phyloP scores from a whole-genome alignment of 2,329 filamentous ascomycete species.

The Fusarium chuoi region DNA sequence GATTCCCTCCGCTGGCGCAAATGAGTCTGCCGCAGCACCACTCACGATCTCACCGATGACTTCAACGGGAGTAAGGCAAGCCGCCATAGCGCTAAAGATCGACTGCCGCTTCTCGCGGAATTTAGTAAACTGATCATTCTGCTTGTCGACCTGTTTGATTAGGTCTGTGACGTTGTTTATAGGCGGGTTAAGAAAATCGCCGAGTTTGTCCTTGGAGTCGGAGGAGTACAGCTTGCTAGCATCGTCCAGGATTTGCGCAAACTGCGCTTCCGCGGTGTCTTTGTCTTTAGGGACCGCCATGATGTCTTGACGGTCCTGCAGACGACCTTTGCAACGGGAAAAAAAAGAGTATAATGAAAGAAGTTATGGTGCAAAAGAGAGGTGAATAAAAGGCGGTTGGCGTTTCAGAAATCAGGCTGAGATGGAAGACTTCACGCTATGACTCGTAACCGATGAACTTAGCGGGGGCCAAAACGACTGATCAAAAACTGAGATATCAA shows the following conservation, averaged over 20 bases:
- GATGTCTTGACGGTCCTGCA: constrained; percentile 11
- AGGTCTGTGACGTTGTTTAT: constrained; percentile 49
- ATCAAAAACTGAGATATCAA: constrained; percentile 8
- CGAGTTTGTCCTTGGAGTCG: constrained; percentile 44
- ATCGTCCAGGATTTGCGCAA: constrained; percentile 48
- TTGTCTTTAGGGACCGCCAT: constrained; percentile 38
- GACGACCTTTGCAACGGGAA: not conserved
- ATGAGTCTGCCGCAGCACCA: constrained; percentile 51
- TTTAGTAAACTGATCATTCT: constrained; percentile 51
- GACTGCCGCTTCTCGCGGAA: constrained; percentile 51
- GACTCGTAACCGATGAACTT: not conserved
- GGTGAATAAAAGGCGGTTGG: constrained; percentile 4
- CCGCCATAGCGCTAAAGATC: constrained; percentile 49
- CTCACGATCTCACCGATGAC: constrained; percentile 52
- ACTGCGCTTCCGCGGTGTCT: constrained; percentile 34
- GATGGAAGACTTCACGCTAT: constrained; percentile 2
- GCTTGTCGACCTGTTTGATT: constrained; percentile 44
- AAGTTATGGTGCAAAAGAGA: not conserved
- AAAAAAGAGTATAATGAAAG: not conserved
- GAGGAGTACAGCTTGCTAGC: constrained; percentile 48
- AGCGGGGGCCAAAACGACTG: constrained; percentile 1
- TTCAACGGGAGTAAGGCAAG: constrained; percentile 52
- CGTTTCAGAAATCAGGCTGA: constrained; percentile 22
- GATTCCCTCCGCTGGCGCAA: constrained; percentile 54
- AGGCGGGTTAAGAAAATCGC: constrained; percentile 48